Percentiles rank a stretch among this genome's conserved stretches.
These are phyloP conservation scores for Stachybotrys echinatus DNA, from an alignment of 2,329 filamentous ascomycete genomes.

Conservation along the genomic window DNA sequence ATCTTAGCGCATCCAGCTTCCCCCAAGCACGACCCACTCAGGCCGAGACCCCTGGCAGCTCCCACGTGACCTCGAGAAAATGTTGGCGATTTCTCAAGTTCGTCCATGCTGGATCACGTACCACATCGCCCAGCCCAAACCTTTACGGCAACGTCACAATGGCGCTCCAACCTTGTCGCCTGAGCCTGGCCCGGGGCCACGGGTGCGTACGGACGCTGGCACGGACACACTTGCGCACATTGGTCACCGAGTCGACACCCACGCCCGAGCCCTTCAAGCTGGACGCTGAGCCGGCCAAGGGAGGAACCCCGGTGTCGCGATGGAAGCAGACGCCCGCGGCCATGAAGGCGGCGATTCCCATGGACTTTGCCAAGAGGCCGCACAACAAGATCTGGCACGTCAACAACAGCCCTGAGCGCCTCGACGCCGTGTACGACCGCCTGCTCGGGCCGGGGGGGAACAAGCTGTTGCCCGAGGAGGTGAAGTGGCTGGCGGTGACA, in stretches of 20 bases:
- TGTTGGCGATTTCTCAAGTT: conserved; percentile 17
- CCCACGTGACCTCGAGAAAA: conserved; percentile 25
- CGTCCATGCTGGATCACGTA: conserved; percentile 4
- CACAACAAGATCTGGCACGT: conserved; percentile 54
- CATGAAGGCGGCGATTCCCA: conserved; percentile 66
- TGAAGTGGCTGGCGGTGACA: conserved; percentile 95
- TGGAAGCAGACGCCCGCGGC: conserved; percentile 66
- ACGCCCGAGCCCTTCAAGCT: not conserved
- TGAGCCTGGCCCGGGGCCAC: conserved; percentile 16
- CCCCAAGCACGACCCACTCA: not conserved
- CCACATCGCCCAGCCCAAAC: conserved; percentile 3
- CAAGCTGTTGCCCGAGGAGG: conserved; percentile 75
- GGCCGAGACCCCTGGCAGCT: conserved; percentile 2
- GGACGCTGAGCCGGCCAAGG: conserved; percentile 2
- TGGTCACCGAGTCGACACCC: not conserved
- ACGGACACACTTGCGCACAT: conserved; percentile 7
- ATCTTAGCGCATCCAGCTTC: not conserved
- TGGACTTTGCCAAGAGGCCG: conserved; percentile 51
- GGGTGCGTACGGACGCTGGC: conserved; percentile 16
- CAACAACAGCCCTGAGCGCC: conserved; percentile 67
- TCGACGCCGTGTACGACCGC: conserved; percentile 73
- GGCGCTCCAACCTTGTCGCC: conserved; percentile 27
- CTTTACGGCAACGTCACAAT: conserved; percentile 16
- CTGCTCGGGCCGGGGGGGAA: conserved; percentile 71
- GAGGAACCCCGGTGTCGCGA: conserved; percentile 40